These are phyloP conservation scores for Fusarium nelsonii DNA, from an alignment of 2,329 filamentous ascomycete species.

Conservation along the genomic window DNA sequence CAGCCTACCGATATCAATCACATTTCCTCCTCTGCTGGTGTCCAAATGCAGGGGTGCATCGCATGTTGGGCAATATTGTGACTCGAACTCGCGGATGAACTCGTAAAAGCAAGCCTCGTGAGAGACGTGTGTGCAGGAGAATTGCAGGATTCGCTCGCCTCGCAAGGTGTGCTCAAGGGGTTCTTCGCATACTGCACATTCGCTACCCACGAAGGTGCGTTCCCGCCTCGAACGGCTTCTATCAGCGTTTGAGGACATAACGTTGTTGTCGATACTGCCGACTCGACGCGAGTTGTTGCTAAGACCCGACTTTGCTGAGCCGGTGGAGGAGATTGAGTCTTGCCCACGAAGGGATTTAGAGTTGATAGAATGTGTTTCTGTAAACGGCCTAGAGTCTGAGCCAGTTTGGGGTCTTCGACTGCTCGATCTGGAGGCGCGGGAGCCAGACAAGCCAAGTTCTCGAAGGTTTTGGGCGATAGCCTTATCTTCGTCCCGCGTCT, in stretches of 20 bases:
- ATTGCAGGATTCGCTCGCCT: constrained; percentile 93
- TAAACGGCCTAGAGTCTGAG: constrained; percentile 44
- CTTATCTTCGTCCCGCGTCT: constrained; percentile 37
- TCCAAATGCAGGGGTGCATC: constrained; percentile 92
- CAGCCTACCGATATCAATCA: constrained; percentile 83
- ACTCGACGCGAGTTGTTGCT: constrained; percentile 53
- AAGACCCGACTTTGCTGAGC: constrained; percentile 51
- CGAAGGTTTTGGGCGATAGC: constrained; percentile 47
- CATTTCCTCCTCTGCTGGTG: constrained; percentile 91
- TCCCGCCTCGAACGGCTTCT: constrained; percentile 84
- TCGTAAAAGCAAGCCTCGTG: constrained; percentile 99
- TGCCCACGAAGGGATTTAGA: constrained; percentile 47
- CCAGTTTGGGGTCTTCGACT: constrained; percentile 47
- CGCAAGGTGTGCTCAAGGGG: constrained; percentile 94
- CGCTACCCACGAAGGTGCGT: constrained; percentile 92
- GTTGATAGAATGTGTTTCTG: constrained; percentile 50
- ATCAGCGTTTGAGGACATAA: constrained; percentile 68
- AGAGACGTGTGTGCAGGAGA: constrained; percentile 96
- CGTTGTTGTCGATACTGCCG: constrained; percentile 57
- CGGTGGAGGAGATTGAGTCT: constrained; percentile 51
- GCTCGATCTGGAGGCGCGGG: constrained; percentile 41
- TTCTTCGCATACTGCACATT: constrained; percentile 97
- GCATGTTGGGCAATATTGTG: constrained; percentile 93
- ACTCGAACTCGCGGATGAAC: constrained; percentile 94
- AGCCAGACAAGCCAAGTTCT: constrained; percentile 49